Evolutionary conservation across 306 rosid species (phyloP), one percentile per base, ranked within the genome.

Genomic region (Senna tora): DNA sequence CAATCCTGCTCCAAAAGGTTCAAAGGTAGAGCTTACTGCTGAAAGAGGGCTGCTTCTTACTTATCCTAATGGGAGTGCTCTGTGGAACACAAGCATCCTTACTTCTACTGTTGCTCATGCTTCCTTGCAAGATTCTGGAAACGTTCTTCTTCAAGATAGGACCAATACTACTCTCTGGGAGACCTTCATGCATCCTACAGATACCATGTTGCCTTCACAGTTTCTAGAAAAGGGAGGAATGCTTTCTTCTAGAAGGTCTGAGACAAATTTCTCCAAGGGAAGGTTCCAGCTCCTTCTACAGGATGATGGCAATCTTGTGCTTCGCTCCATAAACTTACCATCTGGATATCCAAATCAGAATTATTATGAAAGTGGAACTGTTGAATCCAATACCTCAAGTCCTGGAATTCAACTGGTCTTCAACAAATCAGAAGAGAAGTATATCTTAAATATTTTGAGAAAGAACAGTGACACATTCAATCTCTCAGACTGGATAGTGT

Each of bases 161-260:
- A 21, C 10, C 1, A 50, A 4, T 17, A 65, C 33, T 0, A 30
- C 25, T 17, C 11, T 76, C 1, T 89, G 91, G 91, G 84, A 89
- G 82, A 84, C 81, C 50, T 89, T 86, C 71, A 14, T 32, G 21
- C 1, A 59, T 45, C 84, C 76, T 7, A 71, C 54, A 0, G 82
- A 89, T 19, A 86, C 86, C 21, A 14, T 86, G 42, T 72, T 89
- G 69, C 95, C 91, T 1, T 64, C 79, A 5, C 91, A 89, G 25
- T 45, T 39, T 6, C 5, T 86, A n/a, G 68, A 52, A 25, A 38
- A n/a, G 15, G 73, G 53, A 2, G 71, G 74, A 15, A 63, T 13
- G 50, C 89, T 88, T 43, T 72, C 76, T 32, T 82, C 89, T 54
- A 77, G 64, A 2, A 65, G 19, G 5, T 65, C 21, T 59, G 58